phyloP scores from a whole-genome alignment of 2,329 filamentous ascomycete genomes.

The Aspergillus brunneoviolaceus region DNA sequence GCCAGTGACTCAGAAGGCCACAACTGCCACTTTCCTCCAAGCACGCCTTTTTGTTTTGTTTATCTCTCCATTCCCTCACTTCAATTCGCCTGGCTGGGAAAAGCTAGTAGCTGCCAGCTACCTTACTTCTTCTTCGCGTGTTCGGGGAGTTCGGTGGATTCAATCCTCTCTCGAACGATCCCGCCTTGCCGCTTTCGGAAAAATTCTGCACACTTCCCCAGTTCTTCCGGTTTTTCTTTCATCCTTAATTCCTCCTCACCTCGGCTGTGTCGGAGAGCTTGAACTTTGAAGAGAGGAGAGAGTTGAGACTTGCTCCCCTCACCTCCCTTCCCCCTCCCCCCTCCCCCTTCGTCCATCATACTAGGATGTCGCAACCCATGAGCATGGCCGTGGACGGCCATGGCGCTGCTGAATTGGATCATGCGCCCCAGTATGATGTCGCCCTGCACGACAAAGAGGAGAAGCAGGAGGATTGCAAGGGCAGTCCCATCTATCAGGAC shows the following conservation, averaged over 20 bases:
- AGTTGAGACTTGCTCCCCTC: too few relatives aligned
- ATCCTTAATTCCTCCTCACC: neutral
- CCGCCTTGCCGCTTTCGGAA: neutral
- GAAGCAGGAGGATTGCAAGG: slow-evolving; percentile 16
- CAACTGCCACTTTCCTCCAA: neutral
- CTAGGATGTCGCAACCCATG: neutral
- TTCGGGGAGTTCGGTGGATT: neutral
- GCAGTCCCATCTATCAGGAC: slow-evolving; percentile 19
- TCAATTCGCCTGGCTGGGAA: neutral
- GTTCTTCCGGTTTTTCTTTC: neutral
- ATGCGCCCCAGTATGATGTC: neutral
- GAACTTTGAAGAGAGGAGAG: too few relatives aligned
- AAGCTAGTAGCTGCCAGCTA: neutral
- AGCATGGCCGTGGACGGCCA: neutral
- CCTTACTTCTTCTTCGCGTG: neutral
- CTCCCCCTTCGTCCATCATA: neutral
- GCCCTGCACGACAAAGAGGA: slow-evolving; percentile 14
- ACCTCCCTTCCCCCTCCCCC: neutral
- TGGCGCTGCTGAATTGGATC: neutral
- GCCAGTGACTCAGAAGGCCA: neutral
- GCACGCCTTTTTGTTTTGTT: neutral
- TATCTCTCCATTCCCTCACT: neutral
- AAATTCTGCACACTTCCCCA: neutral
- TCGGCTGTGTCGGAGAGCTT: too few relatives aligned
- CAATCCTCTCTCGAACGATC: neutral